These are phyloP conservation scores for Cercospora berteroae DNA, from an alignment of 2,329 filamentous ascomycete species.

Conservation along the genomic window DNA sequence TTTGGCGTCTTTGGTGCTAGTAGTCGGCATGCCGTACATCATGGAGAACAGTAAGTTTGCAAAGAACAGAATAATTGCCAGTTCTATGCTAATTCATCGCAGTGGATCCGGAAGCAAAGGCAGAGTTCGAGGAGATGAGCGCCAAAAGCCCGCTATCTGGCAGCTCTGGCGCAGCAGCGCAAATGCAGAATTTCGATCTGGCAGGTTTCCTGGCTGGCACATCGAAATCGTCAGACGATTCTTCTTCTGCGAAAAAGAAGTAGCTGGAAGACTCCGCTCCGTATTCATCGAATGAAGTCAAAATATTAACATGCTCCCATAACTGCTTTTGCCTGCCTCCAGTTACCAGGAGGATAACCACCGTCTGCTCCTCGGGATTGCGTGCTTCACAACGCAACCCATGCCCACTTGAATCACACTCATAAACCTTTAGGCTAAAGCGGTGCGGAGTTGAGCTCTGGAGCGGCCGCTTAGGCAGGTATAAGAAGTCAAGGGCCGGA, in stretches of 20 bases:
- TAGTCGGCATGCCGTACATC: slow-evolving; percentile 90
- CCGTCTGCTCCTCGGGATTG: not conserved
- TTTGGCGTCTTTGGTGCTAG: slow-evolving; percentile 74
- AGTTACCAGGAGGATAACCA: not conserved
- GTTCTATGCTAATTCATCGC: slow-evolving; percentile 19
- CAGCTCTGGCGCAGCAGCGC: slow-evolving; percentile 47
- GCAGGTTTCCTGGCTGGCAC: slow-evolving; percentile 67
- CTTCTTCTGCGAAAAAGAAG: slow-evolving; percentile 21
- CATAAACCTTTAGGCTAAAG: slow-evolving; percentile 14
- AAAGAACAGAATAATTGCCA: not conserved
- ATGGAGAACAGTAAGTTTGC: slow-evolving; percentile 78
- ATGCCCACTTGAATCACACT: not conserved
- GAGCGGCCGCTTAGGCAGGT: slow-evolving; percentile 6
- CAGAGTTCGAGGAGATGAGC: slow-evolving; percentile 88
- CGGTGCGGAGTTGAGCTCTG: slow-evolving; percentile 6
- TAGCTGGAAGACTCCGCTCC: slow-evolving; percentile 6
- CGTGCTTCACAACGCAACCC: not conserved
- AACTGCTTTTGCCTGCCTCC: not conserved
- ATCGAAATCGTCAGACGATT: slow-evolving; percentile 23
- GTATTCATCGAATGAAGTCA: not conserved
- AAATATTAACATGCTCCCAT: not conserved
- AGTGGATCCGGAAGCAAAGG: slow-evolving; percentile 97
- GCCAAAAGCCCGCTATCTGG: slow-evolving; percentile 64
- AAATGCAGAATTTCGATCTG: slow-evolving; percentile 64
- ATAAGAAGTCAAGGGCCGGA: not conserved